Percentiles rank a stretch among this genome's conserved stretches.
phyloP scores from a whole-genome alignment of 2,329 filamentous ascomycete species.

The Penicillium corylophilum region DNA sequence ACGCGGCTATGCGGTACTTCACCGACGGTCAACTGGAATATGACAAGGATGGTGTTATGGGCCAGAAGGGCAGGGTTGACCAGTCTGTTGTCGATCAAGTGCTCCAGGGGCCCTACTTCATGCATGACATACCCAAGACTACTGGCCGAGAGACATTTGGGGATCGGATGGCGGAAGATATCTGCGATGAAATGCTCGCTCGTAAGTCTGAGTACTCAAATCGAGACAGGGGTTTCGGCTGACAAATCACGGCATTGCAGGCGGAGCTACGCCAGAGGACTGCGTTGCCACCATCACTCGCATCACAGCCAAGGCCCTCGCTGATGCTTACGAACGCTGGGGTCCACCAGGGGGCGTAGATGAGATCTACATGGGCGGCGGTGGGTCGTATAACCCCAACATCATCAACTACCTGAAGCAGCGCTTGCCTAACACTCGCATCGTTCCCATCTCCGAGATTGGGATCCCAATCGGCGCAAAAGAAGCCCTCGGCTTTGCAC shows the following conservation, averaged over 20 bases:
- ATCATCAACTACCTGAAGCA: conserved; percentile 49
- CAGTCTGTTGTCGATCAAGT: conserved; percentile 52
- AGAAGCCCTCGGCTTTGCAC: background rate
- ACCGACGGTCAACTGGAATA: conserved; percentile 49
- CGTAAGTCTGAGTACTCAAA: background rate
- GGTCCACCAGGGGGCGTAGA: conserved; percentile 45
- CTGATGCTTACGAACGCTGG: conserved; percentile 49
- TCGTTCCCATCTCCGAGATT: conserved; percentile 30
- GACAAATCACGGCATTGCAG: background rate
- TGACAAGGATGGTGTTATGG: conserved; percentile 51
- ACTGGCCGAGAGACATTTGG: conserved; percentile 59
- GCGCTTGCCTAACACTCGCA: conserved; percentile 45
- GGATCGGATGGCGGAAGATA: conserved; percentile 48
- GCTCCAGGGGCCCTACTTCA: conserved; percentile 50
- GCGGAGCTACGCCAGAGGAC: conserved; percentile 49
- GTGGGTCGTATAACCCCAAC: conserved; percentile 57
- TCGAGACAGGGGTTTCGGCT: background rate
- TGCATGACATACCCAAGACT: conserved; percentile 52
- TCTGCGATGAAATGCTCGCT: conserved; percentile 3
- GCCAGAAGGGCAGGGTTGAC: conserved; percentile 46
- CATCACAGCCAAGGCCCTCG: conserved; percentile 57
- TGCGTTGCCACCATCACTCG: conserved; percentile 58
- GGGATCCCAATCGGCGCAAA: background rate
- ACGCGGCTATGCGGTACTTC: conserved; percentile 53
- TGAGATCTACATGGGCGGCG: conserved; percentile 61